phyloP scores from a whole-genome alignment of 1,284 basidiomycete species.

The Apiotrichum domesticum region DNA sequence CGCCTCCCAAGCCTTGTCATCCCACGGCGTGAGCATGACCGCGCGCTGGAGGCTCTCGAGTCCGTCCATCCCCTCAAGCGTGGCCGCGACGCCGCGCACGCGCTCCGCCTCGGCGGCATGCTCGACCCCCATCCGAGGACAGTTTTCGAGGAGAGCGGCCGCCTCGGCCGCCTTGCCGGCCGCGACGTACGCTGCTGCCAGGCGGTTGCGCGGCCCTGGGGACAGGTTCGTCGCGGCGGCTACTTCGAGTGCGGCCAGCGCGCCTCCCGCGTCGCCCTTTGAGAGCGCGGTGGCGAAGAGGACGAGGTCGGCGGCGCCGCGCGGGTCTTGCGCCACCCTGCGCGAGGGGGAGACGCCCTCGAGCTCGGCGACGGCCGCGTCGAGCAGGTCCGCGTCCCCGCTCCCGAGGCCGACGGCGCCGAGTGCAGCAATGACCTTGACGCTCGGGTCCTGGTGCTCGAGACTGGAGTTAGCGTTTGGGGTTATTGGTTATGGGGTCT shows the following conservation, averaged over 20 bases:
- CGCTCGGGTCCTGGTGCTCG: constrained; percentile 54
- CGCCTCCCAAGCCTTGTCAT: constrained; percentile 54
- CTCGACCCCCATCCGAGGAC: constrained; percentile 1
- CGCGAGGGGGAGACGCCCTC: constrained; percentile 35
- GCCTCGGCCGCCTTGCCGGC: constrained; percentile 28
- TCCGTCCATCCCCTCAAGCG: constrained; percentile 29
- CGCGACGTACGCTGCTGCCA: constrained; percentile 23
- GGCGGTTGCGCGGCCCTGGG: constrained; percentile 14
- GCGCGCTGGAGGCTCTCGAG: constrained; percentile 56
- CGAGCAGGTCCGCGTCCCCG: constrained; percentile 69
- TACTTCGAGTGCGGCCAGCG: constrained; percentile 15
- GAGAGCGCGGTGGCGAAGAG: constrained; percentile 24
- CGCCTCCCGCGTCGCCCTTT: constrained; percentile 14
- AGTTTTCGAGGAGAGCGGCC: constrained; percentile 24
- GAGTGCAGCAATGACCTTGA: constrained; percentile 72
- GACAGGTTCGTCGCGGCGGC: constrained; percentile 6
- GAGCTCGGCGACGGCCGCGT: constrained; percentile 80
- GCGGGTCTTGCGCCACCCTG: constrained; percentile 25
- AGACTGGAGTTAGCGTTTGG: constrained; percentile 48
- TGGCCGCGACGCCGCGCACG: constrained; percentile 28
- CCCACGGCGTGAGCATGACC: constrained; percentile 62
- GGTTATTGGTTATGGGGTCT: constrained; percentile 23
- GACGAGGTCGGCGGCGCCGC: constrained; percentile 29
- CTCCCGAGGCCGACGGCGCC: constrained; percentile 80
- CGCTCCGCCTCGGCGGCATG: constrained; percentile 27